These are phyloP conservation scores for Anisodus acutangulus DNA, from an alignment of 257 asterid genomes.

Conservation along the genomic window DNA sequence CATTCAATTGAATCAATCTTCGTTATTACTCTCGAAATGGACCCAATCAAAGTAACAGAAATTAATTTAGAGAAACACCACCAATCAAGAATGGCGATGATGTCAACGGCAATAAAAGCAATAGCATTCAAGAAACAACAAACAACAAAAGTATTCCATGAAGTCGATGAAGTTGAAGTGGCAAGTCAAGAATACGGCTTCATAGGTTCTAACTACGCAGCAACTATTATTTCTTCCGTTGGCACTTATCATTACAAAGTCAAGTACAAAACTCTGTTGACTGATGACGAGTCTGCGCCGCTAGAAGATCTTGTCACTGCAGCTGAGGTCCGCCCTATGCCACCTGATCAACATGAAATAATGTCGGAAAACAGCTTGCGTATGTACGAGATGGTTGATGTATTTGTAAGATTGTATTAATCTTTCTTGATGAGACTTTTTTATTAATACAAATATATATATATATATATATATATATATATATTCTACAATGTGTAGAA, in stretches of 20 bases:
- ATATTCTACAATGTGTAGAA: no score
- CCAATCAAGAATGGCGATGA: neutral
- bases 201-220: conserved; percentile 30
- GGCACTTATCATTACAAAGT: neutral
- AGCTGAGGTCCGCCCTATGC: conserved; percentile 18
- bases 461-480: no score
- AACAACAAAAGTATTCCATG: neutral
- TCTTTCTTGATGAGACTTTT: no score
- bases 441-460: no score
- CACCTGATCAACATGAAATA: neutral
- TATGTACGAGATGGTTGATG: conserved; percentile 24
- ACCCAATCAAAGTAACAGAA: neutral
- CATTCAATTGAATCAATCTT: neutral
- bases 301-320: conserved; percentile 20
- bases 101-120: neutral
- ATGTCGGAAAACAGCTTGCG: neutral
- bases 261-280: conserved; percentile 31
- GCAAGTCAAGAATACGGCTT: conserved; percentile 33
- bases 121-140: conserved; percentile 15
- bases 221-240: neutral
- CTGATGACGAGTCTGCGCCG: neutral
- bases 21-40: neutral
- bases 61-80: neutral
- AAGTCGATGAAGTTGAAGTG: conserved; percentile 28
- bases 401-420: neutral